Base-by-base conservation (phyloP, 371 early-diverging fungal species). In the Batkoa obscura region DNA sequence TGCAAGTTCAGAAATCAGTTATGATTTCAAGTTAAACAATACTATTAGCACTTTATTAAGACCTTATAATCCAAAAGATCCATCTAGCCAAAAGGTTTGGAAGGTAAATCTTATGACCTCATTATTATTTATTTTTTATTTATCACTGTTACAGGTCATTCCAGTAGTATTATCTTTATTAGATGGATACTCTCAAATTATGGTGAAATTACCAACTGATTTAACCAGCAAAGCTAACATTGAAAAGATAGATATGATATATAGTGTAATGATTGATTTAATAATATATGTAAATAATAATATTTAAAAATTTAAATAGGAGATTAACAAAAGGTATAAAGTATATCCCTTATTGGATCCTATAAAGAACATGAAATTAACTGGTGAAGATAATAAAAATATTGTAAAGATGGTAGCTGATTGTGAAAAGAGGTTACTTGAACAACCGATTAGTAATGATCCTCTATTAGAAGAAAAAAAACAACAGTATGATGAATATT, bases 131-230 rank as follows among this genome's bases (percentile, higher is more conserved):
- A 23, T 23, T 23, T 23, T 23, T 23, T 23, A 23, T 23, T 23
- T 23, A 23, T 23, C 23, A 23, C 23, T 23, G 23, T 64, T 32
- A 61, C 50, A 69, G 69, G 67, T 86, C n/a, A 80, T 92, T 3
- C 90, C 92, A 15, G 84, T 88, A 38, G 55, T 79, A 43, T 63
- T 96, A 17, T 72, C 74, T 2, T 71, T 81, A 6, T 58, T 96
- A 55, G 77, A 87, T 57, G 78, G 80, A 4, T 67, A 91, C 39
- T 84, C 81, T 55, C 72, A 79, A 3, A 79, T 91, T 38, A 80
- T 90, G 23, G 69, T 90, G 39, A 73, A 78, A 57, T 61, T 90
- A 51, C 85, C 87, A 17, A 78, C 80, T 59, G 83, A 84, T 55
- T 43, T 96, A 4, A 39, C 35, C 15, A 30, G 51, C 8, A 6